These are phyloP conservation scores for Tolypocladium nubicola DNA, from an alignment of 2,329 filamentous ascomycete genomes.

Conservation along the genomic window DNA sequence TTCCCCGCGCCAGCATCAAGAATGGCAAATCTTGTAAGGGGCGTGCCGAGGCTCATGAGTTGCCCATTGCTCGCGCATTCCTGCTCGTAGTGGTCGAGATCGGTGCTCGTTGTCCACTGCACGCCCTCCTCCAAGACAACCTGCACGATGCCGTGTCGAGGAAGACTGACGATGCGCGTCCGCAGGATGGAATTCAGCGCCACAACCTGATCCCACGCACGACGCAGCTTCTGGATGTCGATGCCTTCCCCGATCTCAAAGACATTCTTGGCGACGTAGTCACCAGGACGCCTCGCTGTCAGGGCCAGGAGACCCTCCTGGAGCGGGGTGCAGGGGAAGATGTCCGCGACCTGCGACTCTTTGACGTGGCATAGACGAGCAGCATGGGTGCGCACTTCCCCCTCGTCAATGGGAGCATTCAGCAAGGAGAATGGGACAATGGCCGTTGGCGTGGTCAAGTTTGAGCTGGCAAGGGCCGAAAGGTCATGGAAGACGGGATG, in stretches of 20 bases:
- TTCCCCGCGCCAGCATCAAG: not conserved
- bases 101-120: not conserved
- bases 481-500: slow-evolving; percentile 4
- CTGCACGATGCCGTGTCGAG: slow-evolving; percentile 7
- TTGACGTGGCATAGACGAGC: slow-evolving; percentile 6
- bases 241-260: slow-evolving; percentile 5
- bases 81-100: not conserved
- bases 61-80: not conserved
- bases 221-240: slow-evolving; percentile 3
- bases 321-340: slow-evolving; percentile 11
- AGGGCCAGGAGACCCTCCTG: slow-evolving; percentile 11
- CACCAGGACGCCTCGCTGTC: slow-evolving; percentile 5
- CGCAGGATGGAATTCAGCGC: slow-evolving; percentile 6
- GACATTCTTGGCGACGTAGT: slow-evolving; percentile 8
- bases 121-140: slow-evolving; percentile 3
- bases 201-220: slow-evolving; percentile 8
- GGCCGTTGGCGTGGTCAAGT: not conserved
- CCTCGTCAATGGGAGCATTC: not conserved
- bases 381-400: slow-evolving; percentile 1
- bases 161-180: slow-evolving; percentile 7
- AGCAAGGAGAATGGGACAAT: not conserved
- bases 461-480: not conserved
- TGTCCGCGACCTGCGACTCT: slow-evolving; percentile 6
- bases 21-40: slow-evolving; percentile 5
- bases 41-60: slow-evolving; percentile 6